These are phyloP conservation scores for Rhizopus arrhizus DNA, from an alignment of 371 early-diverging fungal genomes.

Conservation along the genomic window DNA sequence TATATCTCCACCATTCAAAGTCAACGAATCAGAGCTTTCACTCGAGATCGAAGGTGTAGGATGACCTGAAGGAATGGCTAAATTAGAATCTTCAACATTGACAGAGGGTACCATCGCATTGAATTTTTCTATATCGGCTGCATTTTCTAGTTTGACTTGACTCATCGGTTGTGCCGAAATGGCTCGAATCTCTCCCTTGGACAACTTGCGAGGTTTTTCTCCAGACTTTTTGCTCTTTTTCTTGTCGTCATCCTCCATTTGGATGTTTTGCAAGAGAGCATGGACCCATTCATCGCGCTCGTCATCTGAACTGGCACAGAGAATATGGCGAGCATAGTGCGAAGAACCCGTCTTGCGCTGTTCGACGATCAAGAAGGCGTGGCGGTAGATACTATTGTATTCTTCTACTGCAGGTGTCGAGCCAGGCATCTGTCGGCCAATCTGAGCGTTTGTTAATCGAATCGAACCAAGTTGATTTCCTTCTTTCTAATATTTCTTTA, in stretches of 20 bases:
- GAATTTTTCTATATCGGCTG: constrained; percentile 30
- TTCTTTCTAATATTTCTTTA: constrained; percentile 51
- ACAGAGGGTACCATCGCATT: constrained; percentile 14
- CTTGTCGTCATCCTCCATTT: constrained; percentile 24
- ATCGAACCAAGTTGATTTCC: constrained; percentile 60
- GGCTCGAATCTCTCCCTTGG: constrained; percentile 44
- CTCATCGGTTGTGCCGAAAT: constrained; percentile 39
- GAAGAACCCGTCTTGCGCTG: constrained; percentile 65
- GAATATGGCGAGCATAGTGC: constrained; percentile 70
- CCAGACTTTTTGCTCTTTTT: constrained; percentile 19
- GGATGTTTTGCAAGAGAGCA: constrained; percentile 59
- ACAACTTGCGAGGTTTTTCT: constrained; percentile 42
- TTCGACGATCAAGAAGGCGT: constrained; percentile 81
- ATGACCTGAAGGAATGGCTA: not conserved
- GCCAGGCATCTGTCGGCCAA: constrained; percentile 48
- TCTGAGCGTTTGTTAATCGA: constrained; percentile 55
- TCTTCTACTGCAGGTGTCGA: constrained; percentile 36
- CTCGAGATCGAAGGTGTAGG: constrained; percentile 28
- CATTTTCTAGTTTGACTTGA: constrained; percentile 31
- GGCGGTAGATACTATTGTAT: constrained; percentile 67
- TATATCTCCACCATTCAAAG: constrained; percentile 1
- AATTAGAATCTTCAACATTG: constrained; percentile 4
- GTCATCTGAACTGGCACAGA: constrained; percentile 86
- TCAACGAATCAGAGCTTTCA: constrained; percentile 22
- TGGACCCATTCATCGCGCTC: constrained; percentile 92